Percentiles rank a stretch among this genome's conserved stretches.
Evolutionary conservation across 2,329 filamentous ascomycete genomes (phyloP).

Genomic region (Emericellopsis cladophorae): DNA sequence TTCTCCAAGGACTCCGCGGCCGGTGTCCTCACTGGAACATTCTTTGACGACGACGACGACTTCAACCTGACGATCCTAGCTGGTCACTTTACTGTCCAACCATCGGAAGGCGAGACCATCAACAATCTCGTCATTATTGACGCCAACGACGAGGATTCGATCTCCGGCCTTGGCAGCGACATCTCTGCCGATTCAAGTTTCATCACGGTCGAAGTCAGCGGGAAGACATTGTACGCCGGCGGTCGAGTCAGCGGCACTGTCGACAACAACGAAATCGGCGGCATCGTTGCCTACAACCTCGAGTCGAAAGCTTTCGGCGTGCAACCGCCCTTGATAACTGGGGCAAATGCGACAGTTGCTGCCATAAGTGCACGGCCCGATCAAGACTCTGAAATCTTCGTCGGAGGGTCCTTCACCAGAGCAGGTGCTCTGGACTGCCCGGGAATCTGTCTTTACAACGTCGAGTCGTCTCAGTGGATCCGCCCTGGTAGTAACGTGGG

Average conservation of each 20-base stretch:
- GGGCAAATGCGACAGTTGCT: conserved; percentile 59
- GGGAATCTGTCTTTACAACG: conserved; percentile 69
- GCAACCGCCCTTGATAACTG: conserved; percentile 66
- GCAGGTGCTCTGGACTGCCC: conserved; percentile 77
- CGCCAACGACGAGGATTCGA: conserved; percentile 49
- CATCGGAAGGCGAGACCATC: conserved; percentile 55
- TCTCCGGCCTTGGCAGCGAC: conserved; percentile 57
- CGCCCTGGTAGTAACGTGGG: conserved; percentile 60
- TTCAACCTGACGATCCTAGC: conserved; percentile 79
- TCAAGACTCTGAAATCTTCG: conserved; percentile 57
- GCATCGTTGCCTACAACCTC: conserved; percentile 73
- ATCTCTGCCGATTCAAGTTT: conserved; percentile 65
- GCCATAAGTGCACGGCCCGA: conserved; percentile 61
- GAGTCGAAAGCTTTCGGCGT: conserved; percentile 44
- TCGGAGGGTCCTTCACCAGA: conserved; percentile 73
- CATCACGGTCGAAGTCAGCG: conserved; percentile 53
- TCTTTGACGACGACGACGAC: conserved; percentile 53
- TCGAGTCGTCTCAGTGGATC: conserved; percentile 61
- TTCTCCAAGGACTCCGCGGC: conserved; percentile 28
- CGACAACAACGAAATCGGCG: conserved; percentile 48
- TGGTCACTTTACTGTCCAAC: conserved; percentile 68
- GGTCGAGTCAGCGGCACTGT: conserved; percentile 65
- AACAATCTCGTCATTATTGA: conserved; percentile 78
- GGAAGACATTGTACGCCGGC: conserved; percentile 65
- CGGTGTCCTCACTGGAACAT: conserved; percentile 67